A percentile compares a stretch with the other conserved stretches of the same genome.
phyloP scores from a whole-genome alignment of 257 asterid genomes.

The Plectranthus barbatus region DNA sequence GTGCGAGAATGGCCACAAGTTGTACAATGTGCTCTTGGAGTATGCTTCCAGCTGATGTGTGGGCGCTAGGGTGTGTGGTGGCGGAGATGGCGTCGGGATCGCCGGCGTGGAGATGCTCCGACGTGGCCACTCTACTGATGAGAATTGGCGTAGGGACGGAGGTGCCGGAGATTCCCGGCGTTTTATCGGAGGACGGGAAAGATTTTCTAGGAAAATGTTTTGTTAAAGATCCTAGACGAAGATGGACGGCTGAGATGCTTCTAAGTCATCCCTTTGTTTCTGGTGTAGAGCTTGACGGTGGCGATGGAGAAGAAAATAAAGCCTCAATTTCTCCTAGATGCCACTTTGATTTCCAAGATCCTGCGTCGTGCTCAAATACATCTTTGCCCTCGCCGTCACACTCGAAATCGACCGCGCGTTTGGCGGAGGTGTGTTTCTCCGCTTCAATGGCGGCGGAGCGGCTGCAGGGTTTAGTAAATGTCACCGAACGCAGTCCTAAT shows the following conservation, averaged over 20 bases:
- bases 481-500: constrained; percentile 20
- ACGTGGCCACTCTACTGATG: constrained; percentile 46
- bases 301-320: neutral
- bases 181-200: constrained; percentile 60
- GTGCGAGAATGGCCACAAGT: constrained; percentile 54
- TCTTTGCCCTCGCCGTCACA: constrained; percentile 32
- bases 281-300: constrained; percentile 1
- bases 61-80: constrained; percentile 84
- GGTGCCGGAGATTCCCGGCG: constrained; percentile 49
- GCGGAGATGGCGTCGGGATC: constrained; percentile 59
- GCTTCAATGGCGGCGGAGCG: constrained; percentile 32
- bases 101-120: constrained; percentile 50
- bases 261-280: constrained; percentile 55
- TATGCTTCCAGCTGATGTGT: constrained; percentile 72
- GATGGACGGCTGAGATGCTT: constrained; percentile 99
- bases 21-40: constrained; percentile 76
- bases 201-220: constrained; percentile 60
- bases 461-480: constrained; percentile 24
- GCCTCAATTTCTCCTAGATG: constrained; percentile 50
- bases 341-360: constrained; percentile 65
- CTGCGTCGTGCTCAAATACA: constrained; percentile 40
- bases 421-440: no score
- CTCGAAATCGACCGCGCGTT: no score
- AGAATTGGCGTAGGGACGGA: constrained; percentile 57
- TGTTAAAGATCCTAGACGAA: constrained; percentile 37